Conservation (phyloP, 306 rosid genomes). For the Prunus kanzakura region DNA sequence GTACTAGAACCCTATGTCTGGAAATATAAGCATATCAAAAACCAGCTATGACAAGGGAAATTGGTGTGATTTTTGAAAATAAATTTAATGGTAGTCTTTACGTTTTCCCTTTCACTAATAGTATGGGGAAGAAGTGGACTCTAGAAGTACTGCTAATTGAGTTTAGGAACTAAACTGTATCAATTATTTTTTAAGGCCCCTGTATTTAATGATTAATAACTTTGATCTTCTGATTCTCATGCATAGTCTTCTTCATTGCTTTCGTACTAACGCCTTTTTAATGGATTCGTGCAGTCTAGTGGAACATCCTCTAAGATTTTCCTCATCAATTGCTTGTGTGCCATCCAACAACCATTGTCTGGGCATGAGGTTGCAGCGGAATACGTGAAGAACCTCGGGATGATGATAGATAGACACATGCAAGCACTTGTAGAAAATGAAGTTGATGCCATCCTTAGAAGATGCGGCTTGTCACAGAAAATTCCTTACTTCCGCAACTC, state of each 20-base stretch:
- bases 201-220: neutral
- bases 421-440: conserved; percentile 72
- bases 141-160: no score
- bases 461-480: conserved; percentile 74
- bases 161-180: no score
- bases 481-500: conserved; percentile 56
- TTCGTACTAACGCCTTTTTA: conserved; percentile 9
- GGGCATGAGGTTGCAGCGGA: conserved; percentile 77
- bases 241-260: neutral
- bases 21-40: neutral
- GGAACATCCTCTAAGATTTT: conserved; percentile 92
- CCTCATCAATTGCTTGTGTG: conserved; percentile 84
- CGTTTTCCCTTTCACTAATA: no score
- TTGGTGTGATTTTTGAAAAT: neutral
- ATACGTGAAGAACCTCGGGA: conserved; percentile 70
- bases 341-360: conserved; percentile 78
- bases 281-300: conserved; percentile 56
- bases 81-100: no score
- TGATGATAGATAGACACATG: conserved; percentile 67
- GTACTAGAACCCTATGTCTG: neutral
- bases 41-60: neutral
- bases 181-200: neutral
- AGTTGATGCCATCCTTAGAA: conserved; percentile 65
- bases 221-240: neutral
- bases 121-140: no score